Evolutionary conservation across 257 asterid genomes (phyloP).

Genomic region (Solanum okadae): DNA sequence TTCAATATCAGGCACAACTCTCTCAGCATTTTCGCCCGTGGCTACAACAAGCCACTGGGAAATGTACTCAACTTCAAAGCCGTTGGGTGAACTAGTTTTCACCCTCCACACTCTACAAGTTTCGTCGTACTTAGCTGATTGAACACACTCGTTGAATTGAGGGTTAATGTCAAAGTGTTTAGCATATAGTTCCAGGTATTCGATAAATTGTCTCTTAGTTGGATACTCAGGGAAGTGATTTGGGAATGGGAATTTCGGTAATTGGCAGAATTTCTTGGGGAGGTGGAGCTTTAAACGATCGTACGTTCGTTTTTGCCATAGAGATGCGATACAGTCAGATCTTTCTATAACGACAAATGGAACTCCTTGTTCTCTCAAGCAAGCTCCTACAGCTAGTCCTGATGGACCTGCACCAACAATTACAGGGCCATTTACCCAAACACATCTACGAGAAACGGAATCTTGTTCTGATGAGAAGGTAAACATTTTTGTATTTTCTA

Average conservation of each 20-base stretch:
- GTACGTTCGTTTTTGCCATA: conserved; percentile 85
- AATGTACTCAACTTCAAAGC: conserved; percentile 61
- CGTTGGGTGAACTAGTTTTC: conserved; percentile 21
- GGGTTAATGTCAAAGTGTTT: conserved; percentile 45
- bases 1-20: conserved; percentile 59
- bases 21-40: conserved; percentile 80
- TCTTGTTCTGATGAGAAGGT: conserved; percentile 19
- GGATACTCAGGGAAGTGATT: conserved; percentile 80
- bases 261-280: conserved; percentile 71
- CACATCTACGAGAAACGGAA: conserved; percentile 43
- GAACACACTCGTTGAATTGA: conserved; percentile 57
- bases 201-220: conserved; percentile 54
- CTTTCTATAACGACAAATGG: conserved; percentile 65
- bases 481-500: conserved; percentile 27
- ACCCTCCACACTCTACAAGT: conserved; percentile 62
- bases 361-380: conserved; percentile 56
- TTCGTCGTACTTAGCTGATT: conserved; percentile 71
- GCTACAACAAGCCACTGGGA: conserved; percentile 90
- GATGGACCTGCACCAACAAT: conserved; percentile 94
- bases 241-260: conserved; percentile 66
- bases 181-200: conserved; percentile 62
- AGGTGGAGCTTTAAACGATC: conserved; percentile 81
- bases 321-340: conserved; percentile 78
- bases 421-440: conserved; percentile 84
- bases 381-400: conserved; percentile 89